Evolutionary conservation across 2,329 filamentous ascomycete species (phyloP).

Genomic region (Taxawa tesnikishii): DNA sequence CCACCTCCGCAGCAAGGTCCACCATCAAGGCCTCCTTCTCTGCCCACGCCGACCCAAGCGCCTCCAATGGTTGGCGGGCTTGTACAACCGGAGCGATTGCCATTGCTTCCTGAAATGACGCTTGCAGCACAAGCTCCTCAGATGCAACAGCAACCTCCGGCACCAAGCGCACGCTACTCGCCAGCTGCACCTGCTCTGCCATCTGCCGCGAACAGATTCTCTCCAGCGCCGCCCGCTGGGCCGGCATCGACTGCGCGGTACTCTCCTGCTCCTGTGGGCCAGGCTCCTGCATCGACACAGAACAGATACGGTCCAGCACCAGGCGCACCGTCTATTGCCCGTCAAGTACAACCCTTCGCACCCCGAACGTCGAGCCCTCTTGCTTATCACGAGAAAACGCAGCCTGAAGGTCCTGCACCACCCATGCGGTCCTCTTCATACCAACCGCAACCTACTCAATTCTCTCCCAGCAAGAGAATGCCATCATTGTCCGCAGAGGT

Average conservation of each 20-base stretch:
- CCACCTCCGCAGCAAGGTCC: slow-evolving; percentile 8
- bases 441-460: slow-evolving; percentile 3
- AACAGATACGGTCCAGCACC: slow-evolving; percentile 26
- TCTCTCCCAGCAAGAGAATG: background rate
- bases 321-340: slow-evolving; percentile 20
- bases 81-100: slow-evolving; percentile 28
- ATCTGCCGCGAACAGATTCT: slow-evolving; percentile 18
- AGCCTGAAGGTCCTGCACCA: slow-evolving; percentile 10
- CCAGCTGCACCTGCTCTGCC: slow-evolving; percentile 17
- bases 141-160: slow-evolving; percentile 17
- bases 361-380: slow-evolving; percentile 54
- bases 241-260: slow-evolving; percentile 34
- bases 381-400: slow-evolving; percentile 34
- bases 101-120: slow-evolving; percentile 24
- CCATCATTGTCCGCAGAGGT: background rate
- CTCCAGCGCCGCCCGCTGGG: slow-evolving; percentile 31
- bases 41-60: slow-evolving; percentile 8
- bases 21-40: slow-evolving; percentile 5
- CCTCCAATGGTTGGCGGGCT: slow-evolving; percentile 18
- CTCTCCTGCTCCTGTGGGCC: slow-evolving; percentile 40
- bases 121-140: slow-evolving; percentile 18
- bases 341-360: slow-evolving; percentile 39
- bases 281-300: slow-evolving; percentile 20
- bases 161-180: slow-evolving; percentile 18
- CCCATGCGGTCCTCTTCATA: slow-evolving; percentile 5